These are phyloP conservation scores for Leishmania braziliensis DNA, from an alignment of 208 protist species.

Conservation along the genomic window DNA sequence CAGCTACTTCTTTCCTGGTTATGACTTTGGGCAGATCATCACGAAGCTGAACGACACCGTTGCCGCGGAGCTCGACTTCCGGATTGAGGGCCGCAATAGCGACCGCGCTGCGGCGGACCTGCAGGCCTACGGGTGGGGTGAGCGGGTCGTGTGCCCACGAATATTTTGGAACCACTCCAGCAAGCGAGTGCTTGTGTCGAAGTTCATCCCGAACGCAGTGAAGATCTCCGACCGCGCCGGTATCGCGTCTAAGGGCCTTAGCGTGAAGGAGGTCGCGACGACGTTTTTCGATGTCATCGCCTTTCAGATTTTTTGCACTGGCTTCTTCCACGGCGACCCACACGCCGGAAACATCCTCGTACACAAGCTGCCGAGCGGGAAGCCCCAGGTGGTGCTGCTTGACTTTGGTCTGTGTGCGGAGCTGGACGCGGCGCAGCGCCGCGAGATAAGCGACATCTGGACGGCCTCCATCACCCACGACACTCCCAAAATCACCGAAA, in stretches of 20 bases:
- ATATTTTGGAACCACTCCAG: constrained; percentile 71
- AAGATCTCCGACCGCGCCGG: constrained; percentile 80
- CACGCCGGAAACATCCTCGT: constrained; percentile 96
- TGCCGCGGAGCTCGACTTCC: constrained; percentile 94
- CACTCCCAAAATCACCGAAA: constrained; percentile 43
- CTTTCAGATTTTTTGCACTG: constrained; percentile 94
- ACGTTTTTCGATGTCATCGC: constrained; percentile 87
- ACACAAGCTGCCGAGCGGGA: constrained; percentile 49
- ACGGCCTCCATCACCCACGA: constrained; percentile 72
- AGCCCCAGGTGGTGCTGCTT: constrained; percentile 88
- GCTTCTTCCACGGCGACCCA: constrained; percentile 95
- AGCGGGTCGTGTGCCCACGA: constrained; percentile 68
- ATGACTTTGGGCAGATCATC: constrained; percentile 87
- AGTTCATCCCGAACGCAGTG: constrained; percentile 64
- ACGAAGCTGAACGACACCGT: constrained; percentile 88
- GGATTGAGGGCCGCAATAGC: constrained; percentile 91
- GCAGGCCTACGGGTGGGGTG: constrained; percentile 63
- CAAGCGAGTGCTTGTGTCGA: constrained; percentile 71
- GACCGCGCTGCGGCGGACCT: constrained; percentile 82
- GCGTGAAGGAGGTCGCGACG: constrained; percentile 58
- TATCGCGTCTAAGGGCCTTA: constrained; percentile 61
- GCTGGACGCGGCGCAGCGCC: constrained; percentile 55
- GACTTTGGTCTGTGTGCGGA: constrained; percentile 96
- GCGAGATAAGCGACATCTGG: constrained; percentile 79
- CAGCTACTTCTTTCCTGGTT: constrained; percentile 82